These are phyloP conservation scores for Pseudovirgaria hyperparasitica DNA, from an alignment of 2,329 filamentous ascomycete genomes.

Conservation along the genomic window DNA sequence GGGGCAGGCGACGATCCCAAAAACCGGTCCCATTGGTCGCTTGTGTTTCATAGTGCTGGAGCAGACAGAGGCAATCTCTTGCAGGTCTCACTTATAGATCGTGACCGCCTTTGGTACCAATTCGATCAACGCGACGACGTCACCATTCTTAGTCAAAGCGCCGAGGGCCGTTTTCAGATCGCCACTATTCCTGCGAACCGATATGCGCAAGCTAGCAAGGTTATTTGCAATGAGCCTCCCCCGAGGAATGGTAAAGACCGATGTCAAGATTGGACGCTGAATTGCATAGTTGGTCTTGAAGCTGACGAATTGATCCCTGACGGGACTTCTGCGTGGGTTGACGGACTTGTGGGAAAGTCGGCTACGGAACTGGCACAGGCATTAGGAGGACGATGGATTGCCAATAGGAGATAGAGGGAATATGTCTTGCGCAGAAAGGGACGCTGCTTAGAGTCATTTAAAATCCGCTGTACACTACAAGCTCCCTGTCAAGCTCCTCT, in stretches of 20 bases:
- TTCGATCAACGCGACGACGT: conserved; percentile 3
- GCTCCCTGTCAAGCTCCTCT: conserved; percentile 2
- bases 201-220: no score
- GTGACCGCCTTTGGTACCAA: conserved; percentile 1
- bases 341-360: conserved; percentile 3
- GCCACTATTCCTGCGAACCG: background rate
- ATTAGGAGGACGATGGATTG: background rate
- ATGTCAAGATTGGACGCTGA: conserved; percentile 5
- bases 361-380: conserved; percentile 3
- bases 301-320: conserved; percentile 6
- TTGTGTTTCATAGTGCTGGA: conserved; percentile 3
- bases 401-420: background rate
- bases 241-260: conserved; percentile 5
- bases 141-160: background rate
- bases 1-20: conserved; percentile 5
- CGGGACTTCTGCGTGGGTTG: conserved; percentile 5
- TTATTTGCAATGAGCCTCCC: conserved; percentile 5
- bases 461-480: conserved; percentile 4
- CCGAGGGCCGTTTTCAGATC: background rate
- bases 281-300: conserved; percentile 5
- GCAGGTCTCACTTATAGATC: conserved; percentile 2
- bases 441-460: conserved; percentile 2
- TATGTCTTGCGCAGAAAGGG: conserved; percentile 1
- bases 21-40: conserved; percentile 7
- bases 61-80: conserved; percentile 2